Conservation (phyloP, 805 yeast genomes). For the Lipomyces mesembrius region DNA sequence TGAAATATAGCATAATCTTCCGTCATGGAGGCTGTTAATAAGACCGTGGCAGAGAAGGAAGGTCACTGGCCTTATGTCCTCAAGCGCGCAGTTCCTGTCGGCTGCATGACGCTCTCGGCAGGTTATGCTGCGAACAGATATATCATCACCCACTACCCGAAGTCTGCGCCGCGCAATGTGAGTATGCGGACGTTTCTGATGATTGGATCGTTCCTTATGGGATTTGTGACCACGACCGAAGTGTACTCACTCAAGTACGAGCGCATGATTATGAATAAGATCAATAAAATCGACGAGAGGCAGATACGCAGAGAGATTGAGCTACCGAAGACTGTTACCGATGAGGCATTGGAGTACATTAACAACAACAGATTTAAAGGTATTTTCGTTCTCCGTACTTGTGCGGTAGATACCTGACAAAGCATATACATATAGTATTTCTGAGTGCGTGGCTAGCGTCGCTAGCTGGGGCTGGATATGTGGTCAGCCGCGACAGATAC, state of each 20-base stretch:
- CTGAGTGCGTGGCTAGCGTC: constrained; percentile 81
- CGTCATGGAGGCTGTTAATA: not conserved
- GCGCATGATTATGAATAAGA: constrained; percentile 40
- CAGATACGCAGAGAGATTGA: constrained; percentile 13
- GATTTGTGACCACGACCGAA: constrained; percentile 33
- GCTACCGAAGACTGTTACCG: constrained; percentile 32
- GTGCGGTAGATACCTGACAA: not conserved
- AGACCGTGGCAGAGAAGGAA: not conserved
- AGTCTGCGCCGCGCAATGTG: constrained; percentile 14
- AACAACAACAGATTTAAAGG: constrained; percentile 36
- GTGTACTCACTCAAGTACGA: constrained; percentile 32
- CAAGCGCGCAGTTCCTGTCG: constrained; percentile 33
- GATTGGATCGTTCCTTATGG: constrained; percentile 28
- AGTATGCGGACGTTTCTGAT: constrained; percentile 31
- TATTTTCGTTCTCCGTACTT: constrained; percentile 46
- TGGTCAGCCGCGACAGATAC: constrained; percentile 72
- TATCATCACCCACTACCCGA: constrained; percentile 21
- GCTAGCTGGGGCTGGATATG: constrained; percentile 76
- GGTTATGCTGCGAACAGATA: constrained; percentile 24
- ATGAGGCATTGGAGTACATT: constrained; percentile 21
- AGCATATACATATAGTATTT: constrained; percentile 49
- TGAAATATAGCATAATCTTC: not conserved
- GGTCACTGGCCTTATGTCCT: constrained; percentile 36
- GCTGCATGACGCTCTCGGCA: constrained; percentile 24
- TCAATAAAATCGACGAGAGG: constrained; percentile 40